Conservation (phyloP, 257 asterid genomes). For the Anisodus tanguticus region DNA sequence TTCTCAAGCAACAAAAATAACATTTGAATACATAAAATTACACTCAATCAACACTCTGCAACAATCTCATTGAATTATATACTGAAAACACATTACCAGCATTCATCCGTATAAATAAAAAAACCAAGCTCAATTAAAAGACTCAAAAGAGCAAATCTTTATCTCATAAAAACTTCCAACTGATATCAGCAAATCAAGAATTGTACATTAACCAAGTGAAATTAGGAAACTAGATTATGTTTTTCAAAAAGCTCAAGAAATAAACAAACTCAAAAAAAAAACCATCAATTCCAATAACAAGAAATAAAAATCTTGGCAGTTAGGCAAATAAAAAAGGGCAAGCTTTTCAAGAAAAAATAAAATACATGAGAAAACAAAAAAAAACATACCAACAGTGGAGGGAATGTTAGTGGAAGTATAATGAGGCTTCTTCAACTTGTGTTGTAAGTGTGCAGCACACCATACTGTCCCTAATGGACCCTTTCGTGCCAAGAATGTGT, state of each 20-base stretch:
- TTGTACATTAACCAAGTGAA: not conserved
- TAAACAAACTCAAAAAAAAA: not conserved
- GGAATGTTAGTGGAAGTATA: slow-evolving; percentile 64
- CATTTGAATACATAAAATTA: not conserved
- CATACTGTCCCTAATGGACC: slow-evolving; percentile 92
- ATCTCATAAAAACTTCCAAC: not conserved
- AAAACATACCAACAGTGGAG: slow-evolving; percentile 65
- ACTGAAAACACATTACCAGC: not conserved
- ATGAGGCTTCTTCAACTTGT: slow-evolving; percentile 72
- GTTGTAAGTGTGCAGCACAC: slow-evolving; percentile 95
- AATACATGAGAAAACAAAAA: not conserved
- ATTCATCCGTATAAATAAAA: not conserved
- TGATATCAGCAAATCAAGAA: slow-evolving; percentile 15
- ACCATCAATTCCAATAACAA: not conserved
- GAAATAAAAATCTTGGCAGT: too few species aligned
- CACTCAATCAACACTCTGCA: not conserved
- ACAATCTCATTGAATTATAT: not conserved
- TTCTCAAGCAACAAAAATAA: not conserved
- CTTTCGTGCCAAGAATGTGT: slow-evolving; percentile 73
- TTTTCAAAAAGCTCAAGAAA: not conserved
- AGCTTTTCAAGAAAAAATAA: not conserved
- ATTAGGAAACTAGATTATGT: not conserved
- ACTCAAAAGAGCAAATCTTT: not conserved
- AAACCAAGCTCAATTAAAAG: not conserved
- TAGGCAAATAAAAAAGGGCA: too few species aligned